Conservation (phyloP, 352 stramenopile species). For the Peronospora belbahrii region DNA sequence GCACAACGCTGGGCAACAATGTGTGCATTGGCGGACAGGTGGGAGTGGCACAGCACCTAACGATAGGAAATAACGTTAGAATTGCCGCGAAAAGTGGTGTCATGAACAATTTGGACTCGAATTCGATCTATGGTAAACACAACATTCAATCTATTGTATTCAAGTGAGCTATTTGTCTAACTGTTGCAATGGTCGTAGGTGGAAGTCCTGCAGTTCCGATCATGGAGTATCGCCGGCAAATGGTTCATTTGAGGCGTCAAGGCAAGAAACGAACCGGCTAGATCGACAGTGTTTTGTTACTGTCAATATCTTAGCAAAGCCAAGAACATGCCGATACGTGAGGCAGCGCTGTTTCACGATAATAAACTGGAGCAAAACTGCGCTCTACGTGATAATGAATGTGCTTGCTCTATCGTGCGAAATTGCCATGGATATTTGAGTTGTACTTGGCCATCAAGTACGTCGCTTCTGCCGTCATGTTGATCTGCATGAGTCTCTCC, state of each 20-base stretch:
- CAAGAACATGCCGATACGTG: not conserved
- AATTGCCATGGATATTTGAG: conserved; percentile 34
- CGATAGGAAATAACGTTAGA: conserved; percentile 72
- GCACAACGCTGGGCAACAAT: conserved; percentile 64
- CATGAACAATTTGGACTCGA: conserved; percentile 55
- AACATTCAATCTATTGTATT: not conserved
- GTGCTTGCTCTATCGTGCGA: conserved; percentile 5
- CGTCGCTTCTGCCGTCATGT: conserved; percentile 54
- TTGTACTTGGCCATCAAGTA: conserved; percentile 73
- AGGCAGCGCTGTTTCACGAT: not conserved
- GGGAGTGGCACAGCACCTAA: conserved; percentile 73
- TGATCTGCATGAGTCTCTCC: conserved; percentile 57
- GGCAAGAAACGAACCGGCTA: conserved; percentile 33
- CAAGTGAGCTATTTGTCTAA: not conserved
- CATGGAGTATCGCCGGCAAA: conserved; percentile 73
- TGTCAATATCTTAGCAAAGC: not conserved
- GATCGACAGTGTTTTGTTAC: not conserved
- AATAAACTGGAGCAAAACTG: not conserved
- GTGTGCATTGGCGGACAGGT: conserved; percentile 80
- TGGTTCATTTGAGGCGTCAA: conserved; percentile 38
- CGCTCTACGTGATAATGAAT: not conserved
- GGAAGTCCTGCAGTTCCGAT: conserved; percentile 68
- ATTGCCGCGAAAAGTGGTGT: conserved; percentile 84
- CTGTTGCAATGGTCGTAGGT: conserved; percentile 22
- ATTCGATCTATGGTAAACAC: conserved; percentile 46